These are phyloP conservation scores for Arthroderma sp. DNA, from an alignment of 2,329 filamentous ascomycete species.

Conservation along the genomic window DNA sequence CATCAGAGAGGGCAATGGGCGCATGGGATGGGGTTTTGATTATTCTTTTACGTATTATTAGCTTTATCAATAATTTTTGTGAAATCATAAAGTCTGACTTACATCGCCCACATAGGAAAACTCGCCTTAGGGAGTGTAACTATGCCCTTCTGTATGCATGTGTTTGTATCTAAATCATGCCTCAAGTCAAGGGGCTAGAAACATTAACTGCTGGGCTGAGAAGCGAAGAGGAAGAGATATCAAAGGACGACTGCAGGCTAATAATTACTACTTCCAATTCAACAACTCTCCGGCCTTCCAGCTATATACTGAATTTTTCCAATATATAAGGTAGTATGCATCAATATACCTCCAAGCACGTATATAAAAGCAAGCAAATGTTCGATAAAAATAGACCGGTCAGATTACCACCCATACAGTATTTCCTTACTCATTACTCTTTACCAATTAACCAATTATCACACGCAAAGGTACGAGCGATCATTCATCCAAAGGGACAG, in stretches of 20 bases:
- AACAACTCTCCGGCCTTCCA: not conserved
- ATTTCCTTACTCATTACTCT: not conserved
- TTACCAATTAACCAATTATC: not conserved
- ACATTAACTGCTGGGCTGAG: not conserved
- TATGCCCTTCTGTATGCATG: not conserved
- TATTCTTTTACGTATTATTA: not conserved
- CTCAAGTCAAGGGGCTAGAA: not conserved
- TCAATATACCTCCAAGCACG: not conserved
- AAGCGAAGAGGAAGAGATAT: not conserved
- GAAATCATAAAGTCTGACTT: not conserved
- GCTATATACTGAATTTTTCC: not conserved
- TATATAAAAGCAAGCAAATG: not conserved
- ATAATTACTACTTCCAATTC: not conserved
- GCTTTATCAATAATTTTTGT: not conserved
- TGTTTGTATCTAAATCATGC: not conserved
- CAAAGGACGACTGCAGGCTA: not conserved
- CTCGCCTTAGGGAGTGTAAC: not conserved
- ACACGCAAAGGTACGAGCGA: not conserved
- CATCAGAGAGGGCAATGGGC: not conserved
- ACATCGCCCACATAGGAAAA: not conserved
- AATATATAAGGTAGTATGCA: not conserved
- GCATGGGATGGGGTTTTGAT: not conserved
- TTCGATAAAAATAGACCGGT: not conserved
- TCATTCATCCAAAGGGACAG: conserved; percentile 1
- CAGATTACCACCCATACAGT: not conserved